A percentile compares a stretch with the other conserved stretches of the same genome.
These are phyloP conservation scores for Blepharisma undulans DNA, from an alignment of 169 alveolate species.

Conservation along the genomic window DNA sequence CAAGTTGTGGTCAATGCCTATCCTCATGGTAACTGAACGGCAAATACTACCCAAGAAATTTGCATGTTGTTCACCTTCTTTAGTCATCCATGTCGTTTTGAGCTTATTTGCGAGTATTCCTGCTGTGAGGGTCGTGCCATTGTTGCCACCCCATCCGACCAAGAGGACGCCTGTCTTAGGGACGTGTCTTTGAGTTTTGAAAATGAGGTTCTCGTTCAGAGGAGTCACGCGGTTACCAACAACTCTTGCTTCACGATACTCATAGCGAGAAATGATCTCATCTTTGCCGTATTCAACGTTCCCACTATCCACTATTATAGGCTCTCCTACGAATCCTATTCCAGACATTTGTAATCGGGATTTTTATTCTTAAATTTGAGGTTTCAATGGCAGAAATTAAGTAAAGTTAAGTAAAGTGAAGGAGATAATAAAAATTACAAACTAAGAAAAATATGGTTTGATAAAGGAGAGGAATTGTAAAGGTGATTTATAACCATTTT, in stretches of 20 bases:
- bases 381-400: neutral
- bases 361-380: neutral
- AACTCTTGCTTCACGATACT: neutral
- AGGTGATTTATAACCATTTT: neutral
- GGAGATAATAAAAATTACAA: neutral
- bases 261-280: conserved; percentile 10
- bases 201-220: conserved; percentile 14
- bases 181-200: conserved; percentile 66
- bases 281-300: conserved; percentile 26
- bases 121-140: conserved; percentile 86
- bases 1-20: conserved; percentile 72
- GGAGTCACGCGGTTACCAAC: conserved; percentile 40
- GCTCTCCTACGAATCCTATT: conserved; percentile 7
- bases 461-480: neutral
- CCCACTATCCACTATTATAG: neutral
- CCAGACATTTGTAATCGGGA: conserved; percentile 12
- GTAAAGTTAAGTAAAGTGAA: neutral
- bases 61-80: conserved; percentile 81
- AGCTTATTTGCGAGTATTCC: conserved; percentile 88
- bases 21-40: conserved; percentile 78
- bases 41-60: conserved; percentile 88
- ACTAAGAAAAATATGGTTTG: neutral
- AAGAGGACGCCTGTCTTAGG: conserved; percentile 90
- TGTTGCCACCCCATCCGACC: conserved; percentile 92
- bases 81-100: conserved; percentile 82